A percentile compares a stretch with the other conserved stretches of the same genome.
Conservation (phyloP, 108 stramenopile genomes). For the Schizochytrium sp. region DNA sequence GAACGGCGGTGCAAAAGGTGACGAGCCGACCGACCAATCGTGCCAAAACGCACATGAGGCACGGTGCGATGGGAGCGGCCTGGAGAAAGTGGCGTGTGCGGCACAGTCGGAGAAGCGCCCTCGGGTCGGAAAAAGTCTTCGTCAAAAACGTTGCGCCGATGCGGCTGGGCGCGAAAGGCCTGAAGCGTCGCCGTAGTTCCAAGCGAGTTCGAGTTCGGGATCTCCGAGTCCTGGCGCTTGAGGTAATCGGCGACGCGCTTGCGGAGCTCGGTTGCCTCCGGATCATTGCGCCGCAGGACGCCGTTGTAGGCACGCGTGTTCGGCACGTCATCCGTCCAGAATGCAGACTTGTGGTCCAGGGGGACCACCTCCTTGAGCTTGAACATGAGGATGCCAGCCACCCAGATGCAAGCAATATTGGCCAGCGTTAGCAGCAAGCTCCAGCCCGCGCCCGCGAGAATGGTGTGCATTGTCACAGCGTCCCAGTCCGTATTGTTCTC, state of each 20-base stretch:
- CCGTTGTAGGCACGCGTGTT: slow-evolving; percentile 9
- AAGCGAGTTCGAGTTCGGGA: neutral
- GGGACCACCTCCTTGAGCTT: slow-evolving; percentile 22
- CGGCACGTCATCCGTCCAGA: slow-evolving; percentile 10
- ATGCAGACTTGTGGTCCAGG: neutral
- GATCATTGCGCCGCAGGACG: neutral
- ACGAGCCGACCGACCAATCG: too few relatives aligned
- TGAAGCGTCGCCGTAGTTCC: neutral
- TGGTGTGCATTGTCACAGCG: neutral
- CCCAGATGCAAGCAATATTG: slow-evolving; percentile 64
- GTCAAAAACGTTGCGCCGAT: neutral
- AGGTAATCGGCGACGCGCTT: neutral
- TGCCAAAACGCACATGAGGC: too few relatives aligned
- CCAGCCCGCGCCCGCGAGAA: slow-evolving; percentile 13
- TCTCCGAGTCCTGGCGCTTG: neutral
- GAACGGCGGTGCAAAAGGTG: too few relatives aligned
- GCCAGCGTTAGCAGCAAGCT: slow-evolving; percentile 53
- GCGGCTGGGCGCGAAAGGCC: neutral
- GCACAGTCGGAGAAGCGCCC: too few relatives aligned
- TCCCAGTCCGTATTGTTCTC: neutral
- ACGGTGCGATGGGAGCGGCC: too few relatives aligned
- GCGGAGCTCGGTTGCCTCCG: neutral
- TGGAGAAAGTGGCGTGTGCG: too few relatives aligned
- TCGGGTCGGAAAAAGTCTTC: neutral
- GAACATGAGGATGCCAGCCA: slow-evolving; percentile 54